Base-by-base conservation (phyloP, 2,329 filamentous ascomycete species). In the Xylariaceae sp. region DNA sequence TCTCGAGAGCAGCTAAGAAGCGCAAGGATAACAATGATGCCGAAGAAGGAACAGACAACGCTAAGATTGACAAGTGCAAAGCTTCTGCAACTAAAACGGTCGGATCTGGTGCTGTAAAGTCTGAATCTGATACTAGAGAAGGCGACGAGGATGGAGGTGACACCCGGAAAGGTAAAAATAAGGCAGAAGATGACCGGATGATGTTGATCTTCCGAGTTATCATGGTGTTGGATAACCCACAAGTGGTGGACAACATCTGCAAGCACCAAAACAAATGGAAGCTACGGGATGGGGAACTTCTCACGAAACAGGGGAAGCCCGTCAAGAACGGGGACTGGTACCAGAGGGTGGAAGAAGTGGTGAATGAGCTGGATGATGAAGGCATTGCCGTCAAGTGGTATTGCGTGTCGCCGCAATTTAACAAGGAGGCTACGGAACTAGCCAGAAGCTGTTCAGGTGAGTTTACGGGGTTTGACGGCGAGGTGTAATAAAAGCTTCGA, bases 231-330 rank as follows among this genome's bases (percentile, higher is more conserved):
- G 52, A 54, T 32, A 43, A 59, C 26, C 37, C 44, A 14, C 32
- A 43, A 18, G 40, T 56, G 7, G 37, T 56, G 9, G 46, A 56
- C 23, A 54, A 56, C n/a, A 49, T 56, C 41, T 59, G 52, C 52
- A 52, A 52, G 16, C 42, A 49, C 19, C 21, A 44, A n/a, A 37
- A 47, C 19, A 42, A 45, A 21, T 48, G 50, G 50, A 53, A 37
- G 19, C 40, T 48, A 16, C 14, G 48, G 26, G 16, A 48, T 2
- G 50, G 50, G 18, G 19, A 44, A 26, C 14, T 44, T 3, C 32
- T 3, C 14, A 48, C 44, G 9, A 53, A 44, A 6, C 21, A 53
- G 7, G 50, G 44, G 6, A 37, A 49, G 18, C 50, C 50, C 37
- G 37, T 44, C 18, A 46, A 53, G 19, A 19, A 49, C 3, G 26